Base-by-base conservation (phyloP, 495 filamentous ascomycete genomes). In the Amphirosellinia nigrospora region DNA sequence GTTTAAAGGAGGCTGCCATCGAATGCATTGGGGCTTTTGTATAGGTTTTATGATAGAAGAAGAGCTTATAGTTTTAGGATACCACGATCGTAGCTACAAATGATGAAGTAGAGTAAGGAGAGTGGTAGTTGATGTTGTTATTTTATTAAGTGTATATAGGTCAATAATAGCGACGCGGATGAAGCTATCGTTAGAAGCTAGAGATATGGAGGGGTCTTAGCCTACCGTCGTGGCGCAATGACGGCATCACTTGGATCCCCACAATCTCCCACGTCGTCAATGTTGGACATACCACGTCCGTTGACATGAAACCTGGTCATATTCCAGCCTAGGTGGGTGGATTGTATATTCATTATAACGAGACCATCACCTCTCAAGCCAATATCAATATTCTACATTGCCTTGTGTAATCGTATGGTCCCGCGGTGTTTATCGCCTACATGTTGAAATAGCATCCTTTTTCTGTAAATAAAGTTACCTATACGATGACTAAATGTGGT, bases 21-120 rank as follows among this genome's bases (percentile, higher is more conserved):
- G 82, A 81, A 70, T 78, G 76, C 80, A 83, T 83, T 56, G 21
- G 34, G 23, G 39, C 39, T 36, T 56, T n/a, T n/a, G n/a, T n/a
- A n/a, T n/a, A n/a, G n/a, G n/a, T n/a, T n/a, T n/a, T n/a, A n/a
- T n/a, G n/a, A n/a, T n/a, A n/a, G n/a, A n/a, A n/a, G n/a, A n/a
- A n/a, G n/a, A n/a, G n/a, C n/a, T n/a, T 15, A 34, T 59, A 19
- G 7, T 9, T 21, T 34, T 11, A 11, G 19, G 32, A 34, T 11
- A 7, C 5, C 16, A 45, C 43, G 15, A 21, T 48, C 45, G 7
- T 15, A 36, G 9, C n/a, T 21, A 26, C 3, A 32, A 3, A 10
- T n/a, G 6, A 11, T 13, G 26, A 23, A 4, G 10, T 39, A 60
- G 34, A 48, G n/a, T 1, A 59, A 48, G n/a, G 0, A 59, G n/a